Evolutionary conservation across 2,329 filamentous ascomycete genomes (phyloP).

Genomic region (Lachnellula subtilissima): DNA sequence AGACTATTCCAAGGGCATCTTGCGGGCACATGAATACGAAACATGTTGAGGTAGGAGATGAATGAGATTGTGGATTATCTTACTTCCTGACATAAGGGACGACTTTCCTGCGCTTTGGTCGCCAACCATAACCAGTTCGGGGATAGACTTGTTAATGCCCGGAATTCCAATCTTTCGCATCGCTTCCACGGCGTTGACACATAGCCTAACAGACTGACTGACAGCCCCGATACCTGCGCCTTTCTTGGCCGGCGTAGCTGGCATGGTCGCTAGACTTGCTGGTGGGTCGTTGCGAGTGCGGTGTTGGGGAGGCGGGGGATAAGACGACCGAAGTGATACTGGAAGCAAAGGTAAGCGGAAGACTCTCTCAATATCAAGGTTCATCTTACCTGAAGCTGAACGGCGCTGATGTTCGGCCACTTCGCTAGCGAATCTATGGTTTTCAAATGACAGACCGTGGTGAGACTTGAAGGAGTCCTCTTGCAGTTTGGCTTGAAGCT

Average conservation of each 20-base stretch:
- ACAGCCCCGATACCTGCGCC: conserved; percentile 46
- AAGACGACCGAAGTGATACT: not conserved
- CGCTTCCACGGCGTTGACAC: conserved; percentile 61
- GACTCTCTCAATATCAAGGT: not conserved
- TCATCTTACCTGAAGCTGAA: conserved; percentile 9
- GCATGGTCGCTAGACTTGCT: conserved; percentile 12
- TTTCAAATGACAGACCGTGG: conserved; percentile 2
- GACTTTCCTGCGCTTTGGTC: conserved; percentile 85
- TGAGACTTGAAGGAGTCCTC: not conserved
- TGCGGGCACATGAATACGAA: too few species aligned
- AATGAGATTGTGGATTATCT: too few species aligned
- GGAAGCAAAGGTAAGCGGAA: not conserved
- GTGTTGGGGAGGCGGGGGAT: not conserved
- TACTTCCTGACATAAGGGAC: too few species aligned
- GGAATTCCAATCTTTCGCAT: conserved; percentile 70
- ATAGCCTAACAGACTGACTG: conserved; percentile 57
- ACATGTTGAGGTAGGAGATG: too few species aligned
- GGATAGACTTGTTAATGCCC: conserved; percentile 60
- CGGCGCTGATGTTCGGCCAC: not conserved
- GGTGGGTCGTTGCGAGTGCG: not conserved
- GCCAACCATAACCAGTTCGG: conserved; percentile 77
- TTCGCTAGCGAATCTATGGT: not conserved
- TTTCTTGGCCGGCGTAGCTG: not conserved
- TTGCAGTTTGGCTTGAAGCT: conserved; percentile 3
- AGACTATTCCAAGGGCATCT: too few species aligned